Base-by-base conservation (phyloP, 371 early-diverging fungal genomes). In the Mucor sp. region DNA sequence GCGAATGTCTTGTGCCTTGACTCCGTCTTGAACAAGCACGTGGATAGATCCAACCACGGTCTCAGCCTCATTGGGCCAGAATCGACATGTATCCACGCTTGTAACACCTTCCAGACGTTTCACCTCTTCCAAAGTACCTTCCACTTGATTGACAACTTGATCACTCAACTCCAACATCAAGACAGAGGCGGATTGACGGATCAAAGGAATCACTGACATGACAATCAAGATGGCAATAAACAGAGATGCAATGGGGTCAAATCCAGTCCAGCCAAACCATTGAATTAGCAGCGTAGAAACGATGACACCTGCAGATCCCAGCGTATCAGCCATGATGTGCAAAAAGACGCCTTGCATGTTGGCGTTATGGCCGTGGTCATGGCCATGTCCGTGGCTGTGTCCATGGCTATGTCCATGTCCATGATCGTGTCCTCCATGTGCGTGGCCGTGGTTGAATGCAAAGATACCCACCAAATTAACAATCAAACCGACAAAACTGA, bases 251-350 rank as follows among this genome's bases (percentile, higher is more conserved):
- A 97, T 85, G 0, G 98, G 97, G 77, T 98, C 98, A 60, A 95
- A 90, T 39, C 97, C 96, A n/a, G 92, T 93, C 97, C 97, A 97
- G 2, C 94, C 95, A 74, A 92, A 95, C 79, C 82, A 89, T 72
- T 93, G 83, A 44, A 98, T 95, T 44, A 96, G 71, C 25, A 97
- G 72, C 0, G 96, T 92, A 1, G 97, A 96, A 12, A 95, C 86
- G 60, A 98, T 95, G 3, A 98, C 97, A 58, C 96, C 97, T 0
- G 96, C 95, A 37, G 95, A 95, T 11, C 99, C 99, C n/a, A 98
- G 84, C 1, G 97, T 94, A 77, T 98, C 99, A 6, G 97, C 95
- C 73, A 98, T 80, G 37, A 98, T 91, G 69, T 98, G 99, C 66
- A 98, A 78, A 72, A 97, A 98, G 53, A 98, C 94, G 58, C 97